Evolutionary conservation across 148 eudicot species (phyloP), one percentile per base, ranked within the genome.

Genomic region (Vaccinium vitisidaea): DNA sequence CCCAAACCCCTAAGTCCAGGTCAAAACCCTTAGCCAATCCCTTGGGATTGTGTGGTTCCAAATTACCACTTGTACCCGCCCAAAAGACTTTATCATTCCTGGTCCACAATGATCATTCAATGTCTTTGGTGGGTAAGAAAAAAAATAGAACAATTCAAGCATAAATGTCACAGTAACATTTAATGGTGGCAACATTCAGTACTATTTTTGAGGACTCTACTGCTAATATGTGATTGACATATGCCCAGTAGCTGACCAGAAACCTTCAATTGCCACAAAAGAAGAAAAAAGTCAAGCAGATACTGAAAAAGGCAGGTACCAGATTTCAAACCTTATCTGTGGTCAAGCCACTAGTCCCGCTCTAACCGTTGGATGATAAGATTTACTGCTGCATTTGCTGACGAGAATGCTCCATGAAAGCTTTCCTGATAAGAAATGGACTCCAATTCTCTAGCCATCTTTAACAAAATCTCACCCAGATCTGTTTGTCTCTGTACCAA

Each of bases 341-440:
- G 32, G 77, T 39, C 71, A 73, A 84, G 77, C 85, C 74, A 36
- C 87, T 90, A 90, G 65, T 86, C 90, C 54, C 84, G 88, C 80
- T 89, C 88, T 77, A 96, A 88, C 49, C 94, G 91, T 75, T 93
- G 90, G 43, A 91, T 87, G 76, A 96, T 96, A 46, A 96, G 92
- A 87, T 81, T 79, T 21, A 96, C 86, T 12, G 99, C 99, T 70
- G 98, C 98, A 92, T 96, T 96, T 83, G 98, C 99, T 9, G 99
- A 93, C 77, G 97, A 94, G 86, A 93, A 96, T 75, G 99, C 98
- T 79, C 99, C 99, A 85, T 96, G 99, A 87, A 96, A 96, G 91
- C 99, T 96, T 81, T 96, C 98, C 83, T 92, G 93, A 86, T 93
- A 96, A 30, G 99, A 96, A 43, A 96, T 89, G 9, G 92, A 77